Evolutionary conservation across 257 asterid genomes (phyloP), one percentile per base, ranked within the genome.

Genomic region (Mitragyna speciosa): DNA sequence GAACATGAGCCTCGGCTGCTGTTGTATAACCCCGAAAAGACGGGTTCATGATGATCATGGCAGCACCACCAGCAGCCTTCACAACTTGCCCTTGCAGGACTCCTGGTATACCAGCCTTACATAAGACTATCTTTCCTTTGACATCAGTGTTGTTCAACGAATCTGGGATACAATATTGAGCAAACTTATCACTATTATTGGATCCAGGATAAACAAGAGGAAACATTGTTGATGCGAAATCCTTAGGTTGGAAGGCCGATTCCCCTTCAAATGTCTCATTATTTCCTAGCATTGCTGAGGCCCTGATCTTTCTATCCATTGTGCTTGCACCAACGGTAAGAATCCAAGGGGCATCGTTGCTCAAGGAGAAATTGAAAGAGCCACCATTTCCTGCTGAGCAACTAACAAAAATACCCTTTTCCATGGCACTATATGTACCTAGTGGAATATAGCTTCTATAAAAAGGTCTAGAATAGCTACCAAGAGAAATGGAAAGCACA

Each of bases 321-420:
- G 82, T 72, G 26, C 78, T 59, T 19, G 82, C 82, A 11, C 82
- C 82, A 3, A 72, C 82, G 47, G 78, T 79, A 52, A 79, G 82
- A 61, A 72, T 31, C 82, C 82, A 79, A 19, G 78, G 82, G 30
- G 82, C 82, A 20, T 72, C 78, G 1, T 79, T 79, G 7, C 1
- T 7, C 56, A 71, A 12, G 2, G 66, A 71, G 61, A 16, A 17
- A 24, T 7, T 19, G 0, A n/a, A 24, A 12, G 82, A 78, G 33
- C 82, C 82, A n/a, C 2, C 7, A 17, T 79, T 79, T 31, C 78
- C 82, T 0, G 82, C 82, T 1, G 82, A 72, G 51, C 78, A 72
- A 22, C 73, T 71, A 49, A 79, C 73, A 19, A 79, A 71, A 61
- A 79, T 79, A 12, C 82, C 82, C 16, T 49, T 79, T 47, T 63